Conservation (phyloP, 129 eudicot genomes). For the Ambrosia trifida region DNA sequence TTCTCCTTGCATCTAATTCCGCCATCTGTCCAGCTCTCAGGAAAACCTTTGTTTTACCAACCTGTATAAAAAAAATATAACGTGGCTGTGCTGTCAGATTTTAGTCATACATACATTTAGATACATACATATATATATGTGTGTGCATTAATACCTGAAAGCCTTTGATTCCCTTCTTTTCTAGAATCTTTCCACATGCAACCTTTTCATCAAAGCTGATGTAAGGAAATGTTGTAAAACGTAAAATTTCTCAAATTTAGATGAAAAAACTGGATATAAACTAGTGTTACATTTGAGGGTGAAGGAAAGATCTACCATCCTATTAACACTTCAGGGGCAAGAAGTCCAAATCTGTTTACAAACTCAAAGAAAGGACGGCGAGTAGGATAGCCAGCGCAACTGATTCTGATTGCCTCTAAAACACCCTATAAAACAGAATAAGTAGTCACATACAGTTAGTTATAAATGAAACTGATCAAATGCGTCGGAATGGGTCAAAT, state of each 20-base stretch:
- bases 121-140: background rate
- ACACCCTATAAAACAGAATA: slow-evolving; percentile 63
- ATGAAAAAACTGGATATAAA: slow-evolving; percentile 11
- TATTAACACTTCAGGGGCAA: slow-evolving; percentile 74
- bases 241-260: background rate
- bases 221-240: slow-evolving; percentile 22
- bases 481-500: background rate
- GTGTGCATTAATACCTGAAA: slow-evolving; percentile 59
- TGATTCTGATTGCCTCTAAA: slow-evolving; percentile 97
- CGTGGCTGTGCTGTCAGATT: slow-evolving; percentile 6
- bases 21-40: slow-evolving; percentile 99
- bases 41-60: slow-evolving; percentile 94
- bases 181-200: slow-evolving; percentile 79
- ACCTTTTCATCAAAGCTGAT: slow-evolving; percentile 86
- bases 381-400: slow-evolving; percentile 99
- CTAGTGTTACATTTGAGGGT: slow-evolving; percentile 27
- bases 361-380: slow-evolving; percentile 97
- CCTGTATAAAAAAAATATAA: slow-evolving; percentile 50
- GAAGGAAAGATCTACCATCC: slow-evolving; percentile 58
- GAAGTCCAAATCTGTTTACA: slow-evolving; percentile 94
- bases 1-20: slow-evolving; percentile 90
- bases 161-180: slow-evolving; percentile 87
- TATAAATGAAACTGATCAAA: background rate
- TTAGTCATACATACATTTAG: background rate
- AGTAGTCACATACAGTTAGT: slow-evolving; percentile 12